These are phyloP conservation scores for Gypsophila paniculata DNA, from an alignment of 179 eudicot species.

Conservation along the genomic window DNA sequence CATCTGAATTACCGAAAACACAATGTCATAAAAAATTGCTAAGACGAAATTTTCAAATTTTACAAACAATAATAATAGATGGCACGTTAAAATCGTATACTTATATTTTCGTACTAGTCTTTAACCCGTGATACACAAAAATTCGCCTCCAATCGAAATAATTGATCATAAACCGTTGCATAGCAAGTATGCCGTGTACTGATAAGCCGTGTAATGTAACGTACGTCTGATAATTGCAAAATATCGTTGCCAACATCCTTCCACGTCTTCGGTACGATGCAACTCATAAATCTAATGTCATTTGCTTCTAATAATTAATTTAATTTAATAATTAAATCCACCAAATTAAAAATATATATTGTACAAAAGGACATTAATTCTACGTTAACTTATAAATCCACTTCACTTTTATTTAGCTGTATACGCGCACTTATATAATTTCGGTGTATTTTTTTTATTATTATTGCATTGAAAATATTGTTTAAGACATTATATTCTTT, in stretches of 20 bases:
- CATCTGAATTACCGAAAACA: too few species aligned
- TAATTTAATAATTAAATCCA: constrained; percentile 11
- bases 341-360: background rate
- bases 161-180: background rate
- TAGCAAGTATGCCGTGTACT: background rate
- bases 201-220: constrained; percentile 8
- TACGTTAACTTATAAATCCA: background rate
- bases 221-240: background rate
- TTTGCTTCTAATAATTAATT: background rate
- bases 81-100: too few species aligned
- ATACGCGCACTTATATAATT: constrained; percentile 22
- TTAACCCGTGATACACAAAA: background rate
- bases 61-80: too few species aligned
- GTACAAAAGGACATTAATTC: background rate
- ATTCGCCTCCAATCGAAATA: background rate
- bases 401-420: constrained; percentile 1
- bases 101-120: background rate
- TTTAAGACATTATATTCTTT: too few species aligned
- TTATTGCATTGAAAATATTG: too few species aligned
- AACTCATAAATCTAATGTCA: background rate
- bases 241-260: constrained; percentile 10
- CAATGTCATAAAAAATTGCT: too few species aligned
- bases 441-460: too few species aligned
- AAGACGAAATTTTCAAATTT: too few species aligned
- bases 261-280: constrained; percentile 15